Evolutionary conservation across 257 asterid genomes (phyloP).

Genomic region (Salvia rosmarinus): DNA sequence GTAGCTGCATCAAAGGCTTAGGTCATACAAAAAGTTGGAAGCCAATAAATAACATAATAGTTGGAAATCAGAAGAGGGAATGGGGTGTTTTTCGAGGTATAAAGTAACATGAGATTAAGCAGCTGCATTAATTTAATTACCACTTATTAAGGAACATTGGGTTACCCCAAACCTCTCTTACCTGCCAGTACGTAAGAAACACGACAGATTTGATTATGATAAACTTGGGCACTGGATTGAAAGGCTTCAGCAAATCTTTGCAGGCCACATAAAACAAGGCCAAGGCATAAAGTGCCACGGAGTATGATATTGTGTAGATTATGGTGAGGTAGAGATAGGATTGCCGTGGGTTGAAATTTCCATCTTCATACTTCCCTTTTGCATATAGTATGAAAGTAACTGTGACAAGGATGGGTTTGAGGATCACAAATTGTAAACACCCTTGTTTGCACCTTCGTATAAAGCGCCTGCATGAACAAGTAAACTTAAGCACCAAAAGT

Average conservation of each 20-base stretch:
- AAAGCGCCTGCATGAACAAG: constrained; percentile 74
- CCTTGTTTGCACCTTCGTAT: constrained; percentile 98
- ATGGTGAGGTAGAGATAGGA: constrained; percentile 96
- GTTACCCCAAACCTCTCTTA: constrained; percentile 33
- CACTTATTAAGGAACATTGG: neutral
- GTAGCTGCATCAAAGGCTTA: neutral
- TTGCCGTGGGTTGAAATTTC: constrained; percentile 83
- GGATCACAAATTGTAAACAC: constrained; percentile 95
- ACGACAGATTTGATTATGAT: constrained; percentile 93
- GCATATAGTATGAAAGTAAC: constrained; percentile 83
- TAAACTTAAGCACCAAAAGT: constrained; percentile 22
- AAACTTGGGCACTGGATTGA: constrained; percentile 96
- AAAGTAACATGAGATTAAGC: constrained; percentile 20
- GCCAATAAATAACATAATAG: neutral
- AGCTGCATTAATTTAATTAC: constrained; percentile 25
- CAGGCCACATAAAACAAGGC: constrained; percentile 93
- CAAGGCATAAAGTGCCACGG: constrained; percentile 90
- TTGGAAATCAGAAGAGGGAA: neutral
- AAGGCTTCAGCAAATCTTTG: constrained; percentile 93
- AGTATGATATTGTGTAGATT: constrained; percentile 88
- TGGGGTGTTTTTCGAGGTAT: neutral
- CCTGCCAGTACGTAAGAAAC: constrained; percentile 99
- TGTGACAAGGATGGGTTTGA: constrained; percentile 82
- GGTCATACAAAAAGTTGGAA: constrained; percentile 11
- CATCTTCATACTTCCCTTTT: constrained; percentile 88